Base-by-base conservation (phyloP, 768 basidiomycete genomes). In the Podaxis sp. region DNA sequence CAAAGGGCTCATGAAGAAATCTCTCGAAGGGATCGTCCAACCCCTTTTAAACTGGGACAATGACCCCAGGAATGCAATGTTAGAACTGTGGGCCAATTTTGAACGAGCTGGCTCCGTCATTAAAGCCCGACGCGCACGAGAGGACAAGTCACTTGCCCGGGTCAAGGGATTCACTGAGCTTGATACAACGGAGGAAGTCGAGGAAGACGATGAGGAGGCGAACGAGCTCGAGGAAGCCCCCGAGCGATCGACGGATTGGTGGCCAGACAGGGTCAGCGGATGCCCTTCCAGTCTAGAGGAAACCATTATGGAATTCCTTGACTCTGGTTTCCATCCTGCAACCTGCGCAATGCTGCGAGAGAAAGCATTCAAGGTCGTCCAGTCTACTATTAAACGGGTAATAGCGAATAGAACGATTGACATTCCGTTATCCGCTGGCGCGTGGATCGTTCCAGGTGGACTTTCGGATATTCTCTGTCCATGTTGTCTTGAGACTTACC, bases 251-350 rank as follows among this genome's bases (percentile, higher is more conserved):
- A 74, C 76, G 19, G 85, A 88, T 1, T 89, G 88, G 87, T 89
- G 87, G 86, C 76, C 74, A n/a, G 88, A 90, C 63, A 79, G 84
- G 24, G 73, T 84, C 33, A 86, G 86, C 54, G 88, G 83, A 2
- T 79, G 78, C 46, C 89, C 89, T 0, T 87, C 87, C 1, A 73
- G 77, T 22, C 74, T 90, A 3, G 87, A 85, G 65, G 89, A 91
- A 69, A 89, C 86, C 0, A 74, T 80, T 25, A 75, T 90, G 77
- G 73, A 72, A 4, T 73, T 89, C 19, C 70, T 90, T 1, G 86
- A 85, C 68, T 69, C 85, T 11, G 87, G 87, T 0, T 89, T 91
- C 66, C 74, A 68, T 4, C 88, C 88, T 0, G 61, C 75, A 43
- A 71, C 66, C 2, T 83, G 79, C 53, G 71, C 79, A 1, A 75